Evolutionary conservation across 169 alveolate genomes (phyloP).

Genomic region (Amoebophrya sp.): DNA sequence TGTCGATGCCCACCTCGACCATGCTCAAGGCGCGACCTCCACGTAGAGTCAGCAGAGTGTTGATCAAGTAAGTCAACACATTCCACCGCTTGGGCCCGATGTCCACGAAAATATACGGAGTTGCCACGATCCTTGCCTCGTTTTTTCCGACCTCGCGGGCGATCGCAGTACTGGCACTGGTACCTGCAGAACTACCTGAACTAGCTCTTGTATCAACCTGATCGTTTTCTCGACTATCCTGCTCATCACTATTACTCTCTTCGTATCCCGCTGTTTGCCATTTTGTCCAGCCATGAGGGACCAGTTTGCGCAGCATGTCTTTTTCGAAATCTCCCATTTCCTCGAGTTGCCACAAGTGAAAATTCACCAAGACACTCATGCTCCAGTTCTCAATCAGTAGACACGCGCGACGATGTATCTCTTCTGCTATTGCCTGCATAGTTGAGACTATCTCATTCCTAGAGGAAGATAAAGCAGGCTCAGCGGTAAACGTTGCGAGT

Average conservation of each 20-base stretch:
- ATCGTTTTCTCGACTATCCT: no score
- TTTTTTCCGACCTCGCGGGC: not conserved
- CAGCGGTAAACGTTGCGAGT: not conserved
- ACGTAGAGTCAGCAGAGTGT: not conserved
- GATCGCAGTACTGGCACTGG: not conserved
- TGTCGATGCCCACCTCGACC: constrained; percentile 20
- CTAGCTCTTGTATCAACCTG: no score
- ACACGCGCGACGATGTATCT: not conserved
- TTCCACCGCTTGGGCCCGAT: constrained; percentile 2
- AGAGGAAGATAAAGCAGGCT: no score
- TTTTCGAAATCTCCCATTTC: not conserved
- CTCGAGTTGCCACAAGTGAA: not conserved
- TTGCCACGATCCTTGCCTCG: not conserved
- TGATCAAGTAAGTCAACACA: not conserved
- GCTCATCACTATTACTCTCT: no score
- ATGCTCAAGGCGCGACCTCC: not conserved
- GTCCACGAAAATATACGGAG: not conserved
- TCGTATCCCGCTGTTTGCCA: no score
- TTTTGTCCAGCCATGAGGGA: no score
- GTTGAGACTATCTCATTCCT: no score
- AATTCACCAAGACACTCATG: constrained; percentile 12
- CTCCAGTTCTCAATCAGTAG: not conserved
- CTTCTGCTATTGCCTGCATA: no score
- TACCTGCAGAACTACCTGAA: not conserved
- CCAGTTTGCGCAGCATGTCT: not conserved